A percentile compares a stretch with the other conserved stretches of the same genome.
Conservation (phyloP, 225 moss, liverwort and hornwort genomes). For the Straminergon stramineum region DNA sequence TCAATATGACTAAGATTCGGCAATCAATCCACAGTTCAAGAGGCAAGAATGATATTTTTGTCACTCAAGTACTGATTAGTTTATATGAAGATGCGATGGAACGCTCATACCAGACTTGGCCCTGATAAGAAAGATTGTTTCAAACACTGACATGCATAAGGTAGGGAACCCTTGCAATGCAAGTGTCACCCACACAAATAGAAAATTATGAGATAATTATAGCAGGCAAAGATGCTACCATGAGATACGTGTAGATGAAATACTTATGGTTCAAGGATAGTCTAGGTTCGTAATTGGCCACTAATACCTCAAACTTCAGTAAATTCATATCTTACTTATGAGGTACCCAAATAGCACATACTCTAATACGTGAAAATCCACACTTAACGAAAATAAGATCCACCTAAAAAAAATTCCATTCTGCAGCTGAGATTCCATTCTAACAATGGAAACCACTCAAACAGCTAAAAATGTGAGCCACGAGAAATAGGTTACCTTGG, state of each 20-base stretch:
- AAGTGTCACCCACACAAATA: not conserved
- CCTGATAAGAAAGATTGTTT: not conserved
- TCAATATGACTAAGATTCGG: not conserved
- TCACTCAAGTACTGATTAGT: not conserved
- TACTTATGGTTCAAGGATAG: not conserved
- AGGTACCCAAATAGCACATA: not conserved
- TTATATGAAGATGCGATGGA: not conserved
- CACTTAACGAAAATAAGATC: not conserved
- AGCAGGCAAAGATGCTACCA: not conserved
- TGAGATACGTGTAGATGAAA: not conserved
- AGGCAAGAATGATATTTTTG: not conserved
- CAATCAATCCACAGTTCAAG: not conserved
- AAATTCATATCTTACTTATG: not conserved
- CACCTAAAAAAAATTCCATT: not conserved
- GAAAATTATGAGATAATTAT: not conserved
- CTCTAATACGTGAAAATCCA: not conserved
- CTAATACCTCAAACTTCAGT: not conserved
- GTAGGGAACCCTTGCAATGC: not conserved
- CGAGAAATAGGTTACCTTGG: conserved; percentile 15
- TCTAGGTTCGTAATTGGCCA: not conserved
- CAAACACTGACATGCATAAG: not conserved
- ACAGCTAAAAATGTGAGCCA: not conserved
- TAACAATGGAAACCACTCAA: no score
- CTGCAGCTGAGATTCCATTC: not conserved
- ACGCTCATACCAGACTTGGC: not conserved